Percentiles rank a stretch among this genome's conserved stretches.
phyloP scores from a whole-genome alignment of 257 asterid species.

The Solanum appendiculatum region DNA sequence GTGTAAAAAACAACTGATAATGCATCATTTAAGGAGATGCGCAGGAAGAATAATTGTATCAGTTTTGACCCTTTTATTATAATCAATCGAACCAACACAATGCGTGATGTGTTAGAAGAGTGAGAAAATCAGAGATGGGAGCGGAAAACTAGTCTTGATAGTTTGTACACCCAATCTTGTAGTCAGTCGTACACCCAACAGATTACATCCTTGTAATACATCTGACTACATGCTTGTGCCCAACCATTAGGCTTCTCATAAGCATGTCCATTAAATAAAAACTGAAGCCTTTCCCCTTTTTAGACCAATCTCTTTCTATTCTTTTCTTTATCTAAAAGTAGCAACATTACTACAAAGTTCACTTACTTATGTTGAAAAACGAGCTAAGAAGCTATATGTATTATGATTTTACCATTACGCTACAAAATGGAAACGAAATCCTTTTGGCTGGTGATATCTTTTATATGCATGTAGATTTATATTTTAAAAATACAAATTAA shows the following conservation, averaged over 20 bases:
- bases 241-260: neutral
- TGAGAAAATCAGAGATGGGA: neutral
- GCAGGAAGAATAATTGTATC: neutral
- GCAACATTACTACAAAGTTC: neutral
- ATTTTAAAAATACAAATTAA: neutral
- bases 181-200: neutral
- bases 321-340: neutral
- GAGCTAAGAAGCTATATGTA: neutral
- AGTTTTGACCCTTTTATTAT: neutral
- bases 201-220: neutral
- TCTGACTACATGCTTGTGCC: neutral
- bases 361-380: neutral
- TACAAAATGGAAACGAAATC: neutral
- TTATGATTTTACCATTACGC: neutral
- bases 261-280: neutral
- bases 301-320: neutral
- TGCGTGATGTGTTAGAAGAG: neutral
- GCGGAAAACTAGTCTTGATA: neutral
- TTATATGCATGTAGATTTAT: neutral
- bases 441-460: neutral
- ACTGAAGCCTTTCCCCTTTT: neutral
- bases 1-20: neutral
- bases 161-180: neutral
- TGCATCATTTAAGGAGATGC: neutral
- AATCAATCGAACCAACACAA: neutral